phyloP scores from a whole-genome alignment of 83 land plant genomes.

The Diphasiastrum complanatum region DNA sequence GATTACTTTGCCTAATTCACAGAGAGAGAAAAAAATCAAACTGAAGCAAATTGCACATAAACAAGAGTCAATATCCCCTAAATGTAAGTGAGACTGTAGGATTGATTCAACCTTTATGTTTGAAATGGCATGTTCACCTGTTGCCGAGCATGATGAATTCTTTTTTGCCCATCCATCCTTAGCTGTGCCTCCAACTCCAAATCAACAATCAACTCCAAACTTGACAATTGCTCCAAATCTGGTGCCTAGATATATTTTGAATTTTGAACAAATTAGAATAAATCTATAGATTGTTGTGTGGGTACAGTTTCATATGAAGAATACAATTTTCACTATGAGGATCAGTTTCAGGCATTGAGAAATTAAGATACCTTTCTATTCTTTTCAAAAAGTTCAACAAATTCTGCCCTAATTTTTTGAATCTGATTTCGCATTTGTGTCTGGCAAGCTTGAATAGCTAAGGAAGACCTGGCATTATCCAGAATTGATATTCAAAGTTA shows the following conservation, averaged over 20 bases:
- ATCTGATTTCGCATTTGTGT: slow-evolving; percentile 7
- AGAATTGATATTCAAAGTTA: no score
- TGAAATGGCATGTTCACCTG: no score
- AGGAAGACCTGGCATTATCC: slow-evolving; percentile 21
- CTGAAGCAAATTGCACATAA: no score
- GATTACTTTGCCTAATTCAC: no score
- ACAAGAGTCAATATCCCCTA: no score
- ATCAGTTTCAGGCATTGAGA: no score
- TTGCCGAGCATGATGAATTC: slow-evolving; percentile 18
- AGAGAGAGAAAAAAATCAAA: no score
- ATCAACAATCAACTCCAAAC: slow-evolving; percentile 29
- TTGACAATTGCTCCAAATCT: slow-evolving; percentile 23
- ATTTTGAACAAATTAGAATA: not conserved
- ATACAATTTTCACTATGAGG: no score
- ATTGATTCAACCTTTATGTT: no score
- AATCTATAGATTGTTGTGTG: no score
- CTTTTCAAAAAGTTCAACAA: slow-evolving; percentile 22
- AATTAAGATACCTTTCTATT: slow-evolving; percentile 22
- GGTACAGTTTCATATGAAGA: no score
- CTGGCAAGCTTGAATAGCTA: slow-evolving; percentile 9
- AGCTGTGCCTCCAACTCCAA: slow-evolving; percentile 22
- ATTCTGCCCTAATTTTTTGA: slow-evolving; percentile 16
- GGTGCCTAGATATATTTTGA: slow-evolving; percentile 22
- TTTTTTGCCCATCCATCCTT: slow-evolving; percentile 9
- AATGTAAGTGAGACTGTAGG: no score